Evolutionary conservation across 345 rosid species (phyloP).

Genomic region (Anacardium occidentale): DNA sequence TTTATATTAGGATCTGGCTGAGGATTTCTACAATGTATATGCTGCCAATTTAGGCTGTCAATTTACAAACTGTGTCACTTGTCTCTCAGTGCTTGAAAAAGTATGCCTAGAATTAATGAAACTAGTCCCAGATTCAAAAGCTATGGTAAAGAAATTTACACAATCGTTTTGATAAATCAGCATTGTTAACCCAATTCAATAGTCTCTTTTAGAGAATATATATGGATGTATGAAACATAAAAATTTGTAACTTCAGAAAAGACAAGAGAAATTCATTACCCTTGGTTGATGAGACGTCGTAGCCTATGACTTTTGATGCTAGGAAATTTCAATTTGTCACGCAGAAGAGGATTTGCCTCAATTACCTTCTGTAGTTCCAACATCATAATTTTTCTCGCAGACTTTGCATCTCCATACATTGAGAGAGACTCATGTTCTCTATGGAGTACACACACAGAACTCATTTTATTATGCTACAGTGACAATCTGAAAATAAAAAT

Average conservation of each 20-base stretch:
- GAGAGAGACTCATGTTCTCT: constrained; percentile 48
- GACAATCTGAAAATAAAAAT: background rate
- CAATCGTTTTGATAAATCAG: background rate
- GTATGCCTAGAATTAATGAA: constrained; percentile 4
- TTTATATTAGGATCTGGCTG: constrained; percentile 37
- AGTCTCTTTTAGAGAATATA: no score
- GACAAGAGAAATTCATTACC: constrained; percentile 28
- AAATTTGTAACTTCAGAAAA: background rate
- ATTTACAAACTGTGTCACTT: constrained; percentile 17
- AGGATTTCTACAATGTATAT: constrained; percentile 37
- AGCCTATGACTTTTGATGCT: constrained; percentile 31
- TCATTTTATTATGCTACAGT: background rate
- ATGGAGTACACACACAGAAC: constrained; percentile 13
- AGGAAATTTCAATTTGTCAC: constrained; percentile 42
- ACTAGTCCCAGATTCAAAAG: background rate
- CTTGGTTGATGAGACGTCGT: constrained; percentile 43
- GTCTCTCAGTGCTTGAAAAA: constrained; percentile 2
- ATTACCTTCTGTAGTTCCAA: constrained; percentile 38
- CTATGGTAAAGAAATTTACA: constrained; percentile 10
- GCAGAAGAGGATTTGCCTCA: constrained; percentile 45
- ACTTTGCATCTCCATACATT: constrained; percentile 34
- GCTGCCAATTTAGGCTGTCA: constrained; percentile 64
- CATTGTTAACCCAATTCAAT: background rate
- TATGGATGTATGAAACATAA: background rate
- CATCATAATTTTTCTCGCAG: constrained; percentile 37